phyloP scores from a whole-genome alignment of 2,329 filamentous ascomycete genomes.

The Trichoderma harzianum region DNA sequence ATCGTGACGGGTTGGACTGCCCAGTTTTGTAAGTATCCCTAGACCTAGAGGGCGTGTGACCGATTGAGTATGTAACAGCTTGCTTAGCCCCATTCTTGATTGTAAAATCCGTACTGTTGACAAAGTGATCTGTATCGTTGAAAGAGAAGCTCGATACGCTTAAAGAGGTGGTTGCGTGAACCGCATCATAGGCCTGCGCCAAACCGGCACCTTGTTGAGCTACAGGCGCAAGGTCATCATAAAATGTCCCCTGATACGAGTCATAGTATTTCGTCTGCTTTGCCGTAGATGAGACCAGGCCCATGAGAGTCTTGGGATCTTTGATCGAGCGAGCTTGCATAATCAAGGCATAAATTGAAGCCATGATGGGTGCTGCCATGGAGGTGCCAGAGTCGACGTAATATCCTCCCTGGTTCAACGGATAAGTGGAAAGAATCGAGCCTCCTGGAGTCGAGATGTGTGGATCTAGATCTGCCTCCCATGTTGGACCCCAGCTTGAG shows the following conservation, averaged over 20 bases:
- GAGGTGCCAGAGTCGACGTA: slow-evolving; percentile 55
- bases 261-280: slow-evolving; percentile 49
- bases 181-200: slow-evolving; percentile 57
- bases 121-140: slow-evolving; percentile 60
- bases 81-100: slow-evolving; percentile 52
- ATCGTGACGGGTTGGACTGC: slow-evolving; percentile 36
- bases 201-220: slow-evolving; percentile 60
- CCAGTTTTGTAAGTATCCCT: slow-evolving; percentile 45
- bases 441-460: slow-evolving; percentile 54
- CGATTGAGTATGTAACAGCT: slow-evolving; percentile 50
- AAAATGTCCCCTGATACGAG: slow-evolving; percentile 30
- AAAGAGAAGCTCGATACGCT: slow-evolving; percentile 56
- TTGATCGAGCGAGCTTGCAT: slow-evolving; percentile 49
- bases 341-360: slow-evolving; percentile 53
- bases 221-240: slow-evolving; percentile 48
- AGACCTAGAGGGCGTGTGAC: slow-evolving; percentile 48
- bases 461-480: slow-evolving; percentile 55
- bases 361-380: slow-evolving; percentile 57
- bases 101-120: slow-evolving; percentile 47
- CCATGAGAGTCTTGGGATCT: slow-evolving; percentile 47
- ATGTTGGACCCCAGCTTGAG: slow-evolving; percentile 60
- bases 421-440: slow-evolving; percentile 57
- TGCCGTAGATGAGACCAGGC: slow-evolving; percentile 47
- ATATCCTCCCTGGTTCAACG: slow-evolving; percentile 44
- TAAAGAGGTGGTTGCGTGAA: slow-evolving; percentile 52